Conservation (phyloP, 176 grass and related monocot species). For the Cenchrus purpureus region DNA sequence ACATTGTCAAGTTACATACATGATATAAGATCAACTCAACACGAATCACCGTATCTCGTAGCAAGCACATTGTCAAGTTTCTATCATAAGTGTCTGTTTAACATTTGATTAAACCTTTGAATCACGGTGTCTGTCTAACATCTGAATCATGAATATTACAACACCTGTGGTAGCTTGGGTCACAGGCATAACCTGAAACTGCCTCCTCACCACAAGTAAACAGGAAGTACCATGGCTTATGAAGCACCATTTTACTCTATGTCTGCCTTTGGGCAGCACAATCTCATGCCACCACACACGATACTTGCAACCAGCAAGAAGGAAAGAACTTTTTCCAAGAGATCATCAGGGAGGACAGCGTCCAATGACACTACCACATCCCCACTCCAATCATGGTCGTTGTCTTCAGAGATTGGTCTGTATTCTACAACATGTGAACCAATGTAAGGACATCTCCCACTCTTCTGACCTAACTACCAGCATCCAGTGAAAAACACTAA, state of each 20-base stretch:
- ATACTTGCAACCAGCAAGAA: constrained; percentile 75
- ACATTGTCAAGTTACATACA: too few species aligned
- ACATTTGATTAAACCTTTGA: too few species aligned
- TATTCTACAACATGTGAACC: constrained; percentile 43
- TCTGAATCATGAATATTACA: too few species aligned
- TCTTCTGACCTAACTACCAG: constrained; percentile 51
- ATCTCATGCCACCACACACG: constrained; percentile 73
- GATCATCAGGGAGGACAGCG: constrained; percentile 65
- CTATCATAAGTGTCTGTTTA: too few species aligned
- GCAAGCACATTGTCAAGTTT: too few species aligned
- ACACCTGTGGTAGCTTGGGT: constrained; percentile 64
- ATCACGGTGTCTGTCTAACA: too few species aligned
- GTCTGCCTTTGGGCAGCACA: constrained; percentile 55
- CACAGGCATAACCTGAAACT: constrained; percentile 63
- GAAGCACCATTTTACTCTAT: constrained; percentile 56
- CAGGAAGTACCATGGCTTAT: constrained; percentile 98
- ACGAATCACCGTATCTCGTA: too few species aligned
- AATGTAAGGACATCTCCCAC: constrained; percentile 54
- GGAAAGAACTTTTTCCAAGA: constrained; percentile 81
- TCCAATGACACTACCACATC: constrained; percentile 50
- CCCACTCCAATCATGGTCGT: constrained; percentile 18
- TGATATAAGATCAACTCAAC: too few species aligned
- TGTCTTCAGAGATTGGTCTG: constrained; percentile 41
- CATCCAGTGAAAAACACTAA: constrained; percentile 14
- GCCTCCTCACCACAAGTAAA: constrained; percentile 71